Evolutionary conservation across 2,329 filamentous ascomycete species (phyloP), one percentile per base, ranked within the genome.

Genomic region (Phaeomoniella chlamydospora): DNA sequence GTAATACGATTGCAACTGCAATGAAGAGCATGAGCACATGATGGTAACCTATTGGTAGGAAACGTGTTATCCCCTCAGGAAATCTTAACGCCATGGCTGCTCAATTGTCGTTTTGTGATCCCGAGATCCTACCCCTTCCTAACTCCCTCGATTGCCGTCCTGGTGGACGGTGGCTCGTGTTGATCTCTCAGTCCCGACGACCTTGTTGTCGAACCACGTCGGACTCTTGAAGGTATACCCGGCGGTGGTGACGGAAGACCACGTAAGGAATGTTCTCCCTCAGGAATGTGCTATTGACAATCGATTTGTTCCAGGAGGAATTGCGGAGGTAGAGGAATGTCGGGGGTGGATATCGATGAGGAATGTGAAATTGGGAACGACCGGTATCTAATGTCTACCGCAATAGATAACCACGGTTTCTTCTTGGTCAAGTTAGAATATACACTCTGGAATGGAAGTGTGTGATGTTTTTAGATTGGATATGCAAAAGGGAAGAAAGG

Each of bases 1-100:
- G 70, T 55, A 98, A 67, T 58, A 98, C 93, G 52, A 98, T 94
- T 32, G 87, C 75, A 40, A 94, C 67, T 38, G 83, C 87, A 53
- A 98, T 94, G 46, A 98, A 65, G 49, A 98, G 85, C 90, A 98
- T 98, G 58, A 98, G 73, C 45, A 96, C 80, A 74, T 98, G 74
- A 53, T 79, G 74, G 74, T 76, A 78, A 42, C 74, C 74, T 45
- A 78, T 61, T 54, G 72, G 70, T 56, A 77, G 61, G 49, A 76
- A 61, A 49, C 70, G 53, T 45, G 46, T 47, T 49, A 55, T 52
- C 48, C 52, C 54, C 41, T 47, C 46, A 11, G 44, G 43, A 37
- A 59, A 51, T 41, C 42, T 39, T 31, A 46, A 30, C 29, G 53
- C 45, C 54, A 56, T 57, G 43, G 39, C 26, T 34, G 43, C 33